phyloP scores from a whole-genome alignment of 208 protist genomes.

The Crithidia bombi region DNA sequence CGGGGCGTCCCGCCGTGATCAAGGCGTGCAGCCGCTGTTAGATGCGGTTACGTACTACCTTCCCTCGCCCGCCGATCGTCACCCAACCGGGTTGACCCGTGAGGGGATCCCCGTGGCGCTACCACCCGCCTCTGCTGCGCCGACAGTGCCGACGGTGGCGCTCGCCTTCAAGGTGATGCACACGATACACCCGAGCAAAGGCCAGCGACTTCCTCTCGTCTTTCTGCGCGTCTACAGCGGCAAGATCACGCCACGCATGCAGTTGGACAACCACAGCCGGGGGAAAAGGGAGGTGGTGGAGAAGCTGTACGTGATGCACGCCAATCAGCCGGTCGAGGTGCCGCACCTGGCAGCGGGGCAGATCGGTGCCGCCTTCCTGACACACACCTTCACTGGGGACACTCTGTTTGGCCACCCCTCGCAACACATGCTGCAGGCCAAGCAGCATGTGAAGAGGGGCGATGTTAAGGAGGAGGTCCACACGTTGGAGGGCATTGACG shows the following conservation, averaged over 20 bases:
- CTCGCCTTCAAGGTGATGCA: conserved; percentile 95
- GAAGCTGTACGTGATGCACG: conserved; percentile 93
- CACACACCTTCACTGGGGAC: conserved; percentile 72
- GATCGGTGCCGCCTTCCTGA: conserved; percentile 83
- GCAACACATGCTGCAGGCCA: conserved; percentile 40
- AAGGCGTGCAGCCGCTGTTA: conserved; percentile 93
- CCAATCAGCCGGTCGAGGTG: conserved; percentile 81
- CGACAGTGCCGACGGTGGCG: conserved; percentile 70
- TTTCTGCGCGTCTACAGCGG: conserved; percentile 94
- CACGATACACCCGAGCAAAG: conserved; percentile 57
- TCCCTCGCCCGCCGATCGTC: conserved; percentile 90
- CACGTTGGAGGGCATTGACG: conserved; percentile 85
- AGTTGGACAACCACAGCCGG: conserved; percentile 73
- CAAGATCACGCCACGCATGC: conserved; percentile 58
- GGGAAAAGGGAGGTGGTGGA: conserved; percentile 58
- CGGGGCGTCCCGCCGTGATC: conserved; percentile 90
- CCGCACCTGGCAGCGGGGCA: conserved; percentile 67
- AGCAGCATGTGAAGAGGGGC: conserved; percentile 26
- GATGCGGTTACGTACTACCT: conserved; percentile 92
- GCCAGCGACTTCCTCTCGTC: conserved; percentile 78
- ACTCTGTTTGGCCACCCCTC: conserved; percentile 69
- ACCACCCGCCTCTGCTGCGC: conserved; percentile 36
- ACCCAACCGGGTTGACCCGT: conserved; percentile 50
- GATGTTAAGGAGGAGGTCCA: conserved; percentile 54
- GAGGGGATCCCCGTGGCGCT: conserved; percentile 51